Percentiles rank a stretch among this genome's conserved stretches.
phyloP scores from a whole-genome alignment of 2,329 filamentous ascomycete genomes.

The Geosmithia putterillii region DNA sequence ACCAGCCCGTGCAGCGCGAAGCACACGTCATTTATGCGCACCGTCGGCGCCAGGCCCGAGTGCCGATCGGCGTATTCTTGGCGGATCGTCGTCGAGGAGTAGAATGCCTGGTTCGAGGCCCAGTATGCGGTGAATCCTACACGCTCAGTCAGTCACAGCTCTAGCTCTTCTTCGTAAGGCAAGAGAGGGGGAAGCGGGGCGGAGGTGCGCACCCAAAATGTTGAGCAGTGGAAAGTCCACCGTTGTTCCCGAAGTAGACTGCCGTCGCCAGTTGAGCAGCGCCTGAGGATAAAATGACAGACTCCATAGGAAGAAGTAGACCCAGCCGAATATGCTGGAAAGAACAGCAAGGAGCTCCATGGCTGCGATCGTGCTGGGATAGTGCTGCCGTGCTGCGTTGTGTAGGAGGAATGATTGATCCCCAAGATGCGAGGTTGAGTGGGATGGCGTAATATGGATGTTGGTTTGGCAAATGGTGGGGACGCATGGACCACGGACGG shows the following conservation, averaged over 20 bases:
- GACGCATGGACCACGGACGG: no score
- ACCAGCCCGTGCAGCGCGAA: conserved; percentile 76
- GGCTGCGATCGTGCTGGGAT: conserved; percentile 4
- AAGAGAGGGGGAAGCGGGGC: not conserved
- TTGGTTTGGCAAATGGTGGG: no score
- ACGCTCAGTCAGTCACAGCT: conserved; percentile 1
- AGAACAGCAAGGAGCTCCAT: conserved; percentile 30
- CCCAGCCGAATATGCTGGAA: conserved; percentile 57
- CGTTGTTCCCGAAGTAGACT: conserved; percentile 70
- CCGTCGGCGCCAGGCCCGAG: conserved; percentile 63
- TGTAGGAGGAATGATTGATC: no score
- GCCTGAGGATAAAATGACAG: conserved; percentile 88
- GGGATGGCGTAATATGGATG: no score
- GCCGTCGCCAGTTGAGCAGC: conserved; percentile 63
- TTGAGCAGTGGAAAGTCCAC: conserved; percentile 81
- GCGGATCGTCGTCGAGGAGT: conserved; percentile 68
- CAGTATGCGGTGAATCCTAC: conserved; percentile 64
- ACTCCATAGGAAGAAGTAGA: conserved; percentile 70
- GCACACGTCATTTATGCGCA: conserved; percentile 78
- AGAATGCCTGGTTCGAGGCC: conserved; percentile 60
- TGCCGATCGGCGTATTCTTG: conserved; percentile 76
- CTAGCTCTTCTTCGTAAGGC: no score
- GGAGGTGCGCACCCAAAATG: conserved; percentile 32
- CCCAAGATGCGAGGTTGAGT: no score
- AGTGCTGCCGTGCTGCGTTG: not conserved